Evolutionary conservation across 2,329 filamentous ascomycete species (phyloP).

Genomic region (Neonectria hederae): DNA sequence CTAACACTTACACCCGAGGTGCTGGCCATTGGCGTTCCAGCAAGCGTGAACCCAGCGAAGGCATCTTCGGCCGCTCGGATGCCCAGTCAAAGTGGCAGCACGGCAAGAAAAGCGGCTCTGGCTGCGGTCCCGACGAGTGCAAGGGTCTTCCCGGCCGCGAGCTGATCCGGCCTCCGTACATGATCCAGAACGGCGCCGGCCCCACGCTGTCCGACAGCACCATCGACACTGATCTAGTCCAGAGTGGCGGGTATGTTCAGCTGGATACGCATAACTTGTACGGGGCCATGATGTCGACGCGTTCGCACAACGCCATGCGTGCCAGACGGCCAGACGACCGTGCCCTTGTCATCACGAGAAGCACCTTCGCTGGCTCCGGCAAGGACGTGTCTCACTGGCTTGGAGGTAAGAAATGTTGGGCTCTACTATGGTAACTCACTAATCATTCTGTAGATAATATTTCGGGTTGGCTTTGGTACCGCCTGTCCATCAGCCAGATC

Average conservation of each 20-base stretch:
- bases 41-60: conserved; percentile 28
- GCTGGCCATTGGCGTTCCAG: conserved; percentile 27
- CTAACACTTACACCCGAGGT: conserved; percentile 2
- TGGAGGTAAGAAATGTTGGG: conserved; percentile 45
- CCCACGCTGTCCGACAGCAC: conserved; percentile 37
- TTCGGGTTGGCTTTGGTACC: conserved; percentile 66
- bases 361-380: conserved; percentile 79
- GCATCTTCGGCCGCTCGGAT: conserved; percentile 21
- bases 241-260: conserved; percentile 32
- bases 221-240: conserved; percentile 37
- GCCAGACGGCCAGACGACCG: conserved; percentile 69
- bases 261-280: conserved; percentile 80
- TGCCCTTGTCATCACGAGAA: conserved; percentile 78
- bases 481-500: conserved; percentile 65
- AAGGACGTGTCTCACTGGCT: conserved; percentile 70
- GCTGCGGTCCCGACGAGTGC: conserved; percentile 34
- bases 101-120: conserved; percentile 35
- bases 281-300: conserved; percentile 78
- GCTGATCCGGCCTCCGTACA: conserved; percentile 37
- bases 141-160: conserved; percentile 38
- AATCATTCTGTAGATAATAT: conserved; percentile 37
- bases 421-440: not conserved
- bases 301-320: conserved; percentile 72
- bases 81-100: conserved; percentile 31
- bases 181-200: conserved; percentile 41